Base-by-base conservation (phyloP, 805 yeast species). In the Zygoascus flipseniorum region DNA sequence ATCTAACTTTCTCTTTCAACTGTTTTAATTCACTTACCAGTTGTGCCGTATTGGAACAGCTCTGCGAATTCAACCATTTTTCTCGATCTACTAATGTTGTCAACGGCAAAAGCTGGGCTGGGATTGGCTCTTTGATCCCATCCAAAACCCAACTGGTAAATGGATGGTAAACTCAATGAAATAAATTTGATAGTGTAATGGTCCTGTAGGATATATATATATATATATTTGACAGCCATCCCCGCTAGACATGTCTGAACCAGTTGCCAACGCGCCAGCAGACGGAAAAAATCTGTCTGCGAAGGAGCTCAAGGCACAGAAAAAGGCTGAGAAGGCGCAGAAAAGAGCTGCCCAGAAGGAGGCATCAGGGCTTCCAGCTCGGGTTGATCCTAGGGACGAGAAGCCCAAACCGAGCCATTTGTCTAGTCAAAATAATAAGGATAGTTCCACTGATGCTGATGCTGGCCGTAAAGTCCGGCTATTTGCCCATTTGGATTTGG, bases 321-420 rank as follows among this genome's bases (percentile, higher is more conserved):
- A 89, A 67, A 90, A 89, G 74, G 81, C 81, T 62, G 96, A 89
- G 64, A 90, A 92, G 71, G 93, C 93, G 13, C 95, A 93, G 42
- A 87, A 88, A 67, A 77, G 98, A 66, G 93, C 96, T 1, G 96
- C 96, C 1, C 81, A 83, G 58, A 89, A 87, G 65, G 86, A 78
- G 59, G 83, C 82, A 8, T 77, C 74, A 50, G 89, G 64, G 2
- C 50, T 51, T 13, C 59, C 62, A 13, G 57, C 59, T 8, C 50
- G 73, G 51, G 70, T 77, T 54, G 80, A 75, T 64, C 55, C 57
- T 1, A 23, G 54, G 39, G 32, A 41, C 31, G 47, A 35, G 46
- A 35, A 35, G 8, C 39, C 13, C 16, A 35, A 35, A n/a, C 47
- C 16, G 46, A 53, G 10, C 42, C 43, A 13, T 26, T 18, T 9